Percentiles rank a stretch among this genome's conserved stretches.
Conservation (phyloP, 306 rosid genomes). For the Elaeagnus macrophylla region DNA sequence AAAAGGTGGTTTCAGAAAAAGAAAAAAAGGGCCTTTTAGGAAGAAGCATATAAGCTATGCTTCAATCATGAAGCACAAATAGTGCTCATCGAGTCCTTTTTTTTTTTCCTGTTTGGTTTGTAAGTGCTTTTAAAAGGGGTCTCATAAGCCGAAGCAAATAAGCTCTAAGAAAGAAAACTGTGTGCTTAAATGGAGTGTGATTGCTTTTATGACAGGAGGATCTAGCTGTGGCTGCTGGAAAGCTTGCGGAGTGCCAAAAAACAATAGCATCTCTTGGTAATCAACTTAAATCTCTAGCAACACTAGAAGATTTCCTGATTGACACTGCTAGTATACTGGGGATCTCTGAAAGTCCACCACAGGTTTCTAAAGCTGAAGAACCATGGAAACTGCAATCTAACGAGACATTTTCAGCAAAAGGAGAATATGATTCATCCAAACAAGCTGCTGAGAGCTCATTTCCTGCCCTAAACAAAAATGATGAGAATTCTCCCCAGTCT, state of each 20-base stretch:
- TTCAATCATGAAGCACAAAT: no score
- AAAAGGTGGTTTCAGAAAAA: no score
- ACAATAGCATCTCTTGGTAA: constrained; percentile 88
- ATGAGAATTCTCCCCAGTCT: constrained; percentile 40
- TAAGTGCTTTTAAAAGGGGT: no score
- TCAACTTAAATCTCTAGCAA: constrained; percentile 73
- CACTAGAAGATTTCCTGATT: constrained; percentile 79
- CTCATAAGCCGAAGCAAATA: neutral
- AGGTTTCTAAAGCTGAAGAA: constrained; percentile 31
- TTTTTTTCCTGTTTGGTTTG: no score
- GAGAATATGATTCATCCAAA: constrained; percentile 38
- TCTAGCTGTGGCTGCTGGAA: constrained; percentile 75
- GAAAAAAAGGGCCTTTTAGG: no score
- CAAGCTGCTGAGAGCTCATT: constrained; percentile 31
- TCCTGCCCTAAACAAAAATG: constrained; percentile 29
- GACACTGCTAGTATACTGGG: constrained; percentile 54
- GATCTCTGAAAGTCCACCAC: constrained; percentile 37
- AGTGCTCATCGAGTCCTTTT: no score
- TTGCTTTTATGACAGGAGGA: constrained; percentile 56
- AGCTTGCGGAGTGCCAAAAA: constrained; percentile 90
- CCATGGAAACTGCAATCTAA: constrained; percentile 54
- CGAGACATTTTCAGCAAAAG: constrained; percentile 60
- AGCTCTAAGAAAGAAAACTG: neutral
- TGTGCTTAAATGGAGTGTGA: constrained; percentile 8
- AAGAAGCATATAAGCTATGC: no score